phyloP scores from a whole-genome alignment of 768 basidiomycete species.

The Tylopilus vinaceipallidus region DNA sequence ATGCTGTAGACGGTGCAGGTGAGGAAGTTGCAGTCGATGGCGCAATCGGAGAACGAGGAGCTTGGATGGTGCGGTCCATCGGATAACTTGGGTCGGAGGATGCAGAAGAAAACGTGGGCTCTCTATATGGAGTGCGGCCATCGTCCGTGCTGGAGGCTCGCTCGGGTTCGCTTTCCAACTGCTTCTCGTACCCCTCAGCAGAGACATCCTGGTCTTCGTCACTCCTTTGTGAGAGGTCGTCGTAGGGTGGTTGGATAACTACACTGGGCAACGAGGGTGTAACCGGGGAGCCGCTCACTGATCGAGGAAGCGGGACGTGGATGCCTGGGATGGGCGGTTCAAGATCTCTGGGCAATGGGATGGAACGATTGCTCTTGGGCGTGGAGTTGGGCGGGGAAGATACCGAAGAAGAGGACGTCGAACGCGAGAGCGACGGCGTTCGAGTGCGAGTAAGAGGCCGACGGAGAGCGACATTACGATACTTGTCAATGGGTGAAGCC shows the following conservation, averaged over 20 bases:
- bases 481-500: slow-evolving; percentile 62
- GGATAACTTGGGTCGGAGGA: slow-evolving; percentile 40
- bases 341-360: slow-evolving; percentile 37
- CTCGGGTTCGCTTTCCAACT: slow-evolving; percentile 23
- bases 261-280: slow-evolving; percentile 28
- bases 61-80: slow-evolving; percentile 27
- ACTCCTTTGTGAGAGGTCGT: slow-evolving; percentile 12
- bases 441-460: slow-evolving; percentile 50
- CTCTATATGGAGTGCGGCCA: slow-evolving; percentile 33
- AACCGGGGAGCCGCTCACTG: slow-evolving; percentile 49
- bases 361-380: slow-evolving; percentile 53
- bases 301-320: slow-evolving; percentile 51
- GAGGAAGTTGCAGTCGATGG: slow-evolving; percentile 50
- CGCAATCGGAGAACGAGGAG: slow-evolving; percentile 33
- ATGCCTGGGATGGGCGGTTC: slow-evolving; percentile 48
- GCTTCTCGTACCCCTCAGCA: slow-evolving; percentile 3
- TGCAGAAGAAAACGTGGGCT: slow-evolving; percentile 75
- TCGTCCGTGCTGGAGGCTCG: slow-evolving; percentile 23
- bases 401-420: slow-evolving; percentile 46
- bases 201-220: slow-evolving; percentile 12
- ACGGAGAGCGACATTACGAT: slow-evolving; percentile 60
- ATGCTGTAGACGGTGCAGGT: slow-evolving; percentile 51
- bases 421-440: slow-evolving; percentile 67
- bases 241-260: slow-evolving; percentile 21
- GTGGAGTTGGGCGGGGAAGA: slow-evolving; percentile 67